Evolutionary conservation across 1,284 basidiomycete species (phyloP).

Genomic region (Caloboletus firmus): DNA sequence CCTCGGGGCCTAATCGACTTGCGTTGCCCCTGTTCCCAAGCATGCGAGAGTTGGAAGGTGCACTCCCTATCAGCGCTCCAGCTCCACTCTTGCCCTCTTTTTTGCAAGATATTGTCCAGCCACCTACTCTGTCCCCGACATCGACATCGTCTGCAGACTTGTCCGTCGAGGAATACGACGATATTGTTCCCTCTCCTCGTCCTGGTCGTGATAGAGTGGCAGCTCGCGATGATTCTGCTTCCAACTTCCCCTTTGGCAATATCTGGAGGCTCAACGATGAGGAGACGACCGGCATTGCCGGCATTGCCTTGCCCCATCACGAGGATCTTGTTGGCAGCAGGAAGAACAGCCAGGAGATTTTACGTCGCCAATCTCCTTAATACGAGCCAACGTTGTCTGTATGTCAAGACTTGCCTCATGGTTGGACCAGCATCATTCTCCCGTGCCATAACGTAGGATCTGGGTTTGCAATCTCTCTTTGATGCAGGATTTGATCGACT

Average conservation of each 20-base stretch:
- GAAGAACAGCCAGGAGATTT: conserved; percentile 36
- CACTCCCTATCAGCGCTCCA: conserved; percentile 28
- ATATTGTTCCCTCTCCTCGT: conserved; percentile 22
- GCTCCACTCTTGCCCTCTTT: conserved; percentile 66
- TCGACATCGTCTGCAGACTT: conserved; percentile 64
- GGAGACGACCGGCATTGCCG: conserved; percentile 54
- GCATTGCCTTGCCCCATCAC: conserved; percentile 41
- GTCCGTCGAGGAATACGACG: conserved; percentile 56
- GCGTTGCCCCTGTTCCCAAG: conserved; percentile 27
- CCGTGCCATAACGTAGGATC: not conserved
- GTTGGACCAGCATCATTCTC: not conserved
- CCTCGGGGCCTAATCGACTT: conserved; percentile 42
- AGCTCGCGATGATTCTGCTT: conserved; percentile 31
- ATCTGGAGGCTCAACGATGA: conserved; percentile 70
- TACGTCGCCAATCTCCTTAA: conserved; percentile 34
- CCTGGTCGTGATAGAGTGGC: conserved; percentile 25
- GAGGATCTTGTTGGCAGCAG: conserved; percentile 34
- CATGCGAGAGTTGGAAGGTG: conserved; percentile 23
- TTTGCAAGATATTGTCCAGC: conserved; percentile 68
- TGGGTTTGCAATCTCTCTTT: not conserved
- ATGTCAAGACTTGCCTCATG: not conserved
- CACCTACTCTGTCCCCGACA: conserved; percentile 60
- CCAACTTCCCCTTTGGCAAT: conserved; percentile 43
- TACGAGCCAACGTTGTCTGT: conserved; percentile 7
- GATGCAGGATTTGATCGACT: conserved; percentile 11